Evolutionary conservation across 2,329 filamentous ascomycete species (phyloP).

Genomic region (Periconia sp.): DNA sequence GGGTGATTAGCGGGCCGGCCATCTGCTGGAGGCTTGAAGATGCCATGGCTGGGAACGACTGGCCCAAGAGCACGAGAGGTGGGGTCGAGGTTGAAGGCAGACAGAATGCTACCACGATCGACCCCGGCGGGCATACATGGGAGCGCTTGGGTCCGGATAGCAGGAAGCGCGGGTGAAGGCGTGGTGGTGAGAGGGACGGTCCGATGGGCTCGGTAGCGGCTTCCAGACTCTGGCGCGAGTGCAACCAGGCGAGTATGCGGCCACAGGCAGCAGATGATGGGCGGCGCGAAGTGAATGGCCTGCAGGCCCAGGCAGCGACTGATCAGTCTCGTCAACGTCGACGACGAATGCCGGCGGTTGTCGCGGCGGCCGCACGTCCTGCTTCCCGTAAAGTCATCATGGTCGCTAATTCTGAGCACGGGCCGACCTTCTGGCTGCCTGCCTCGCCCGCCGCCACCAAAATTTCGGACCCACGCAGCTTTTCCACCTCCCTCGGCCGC

Average conservation of each 20-base stretch:
- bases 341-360: conserved; percentile 28
- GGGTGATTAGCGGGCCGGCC: conserved; percentile 45
- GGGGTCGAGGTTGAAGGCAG: conserved; percentile 2
- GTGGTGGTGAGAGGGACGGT: background rate
- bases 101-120: conserved; percentile 12
- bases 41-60: conserved; percentile 30
- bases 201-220: background rate
- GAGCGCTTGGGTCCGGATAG: background rate
- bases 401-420: conserved; percentile 28
- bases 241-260: no score
- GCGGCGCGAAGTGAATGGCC: no score
- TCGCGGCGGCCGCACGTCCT: conserved; percentile 26
- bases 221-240: conserved; percentile 1
- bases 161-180: background rate
- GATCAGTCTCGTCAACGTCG: conserved; percentile 10
- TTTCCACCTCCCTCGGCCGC: conserved; percentile 4
- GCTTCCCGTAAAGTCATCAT: conserved; percentile 37
- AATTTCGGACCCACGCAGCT: conserved; percentile 18
- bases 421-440: conserved; percentile 14
- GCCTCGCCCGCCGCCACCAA: conserved; percentile 25
- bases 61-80: conserved; percentile 2
- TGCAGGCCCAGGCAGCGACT: conserved; percentile 1
- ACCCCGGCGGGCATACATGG: background rate
- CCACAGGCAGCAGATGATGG: no score
- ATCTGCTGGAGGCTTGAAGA: conserved; percentile 50